phyloP scores from a whole-genome alignment of 78 protist species.

The Tieghemostelium lacteum region DNA sequence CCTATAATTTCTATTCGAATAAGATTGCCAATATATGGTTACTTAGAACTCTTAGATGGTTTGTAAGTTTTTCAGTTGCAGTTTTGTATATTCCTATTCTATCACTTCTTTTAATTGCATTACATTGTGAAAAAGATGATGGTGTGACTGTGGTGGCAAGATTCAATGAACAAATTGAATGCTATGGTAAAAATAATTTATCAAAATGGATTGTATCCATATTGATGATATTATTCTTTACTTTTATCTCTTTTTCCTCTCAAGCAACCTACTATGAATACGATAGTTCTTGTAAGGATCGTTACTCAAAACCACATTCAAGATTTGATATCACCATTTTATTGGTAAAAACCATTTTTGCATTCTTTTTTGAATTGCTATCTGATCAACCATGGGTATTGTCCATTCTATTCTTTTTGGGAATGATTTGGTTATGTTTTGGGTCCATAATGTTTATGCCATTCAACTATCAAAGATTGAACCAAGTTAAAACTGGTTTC shows the following conservation, averaged over 20 bases:
- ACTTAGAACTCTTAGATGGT: conserved; percentile 66
- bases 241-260: conserved; percentile 13
- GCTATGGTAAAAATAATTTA: conserved; percentile 22
- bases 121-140: background rate
- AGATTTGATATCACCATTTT: conserved; percentile 64
- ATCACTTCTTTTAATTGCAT: conserved; percentile 39
- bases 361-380: conserved; percentile 34
- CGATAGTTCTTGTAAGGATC: conserved; percentile 11
- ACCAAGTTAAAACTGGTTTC: conserved; percentile 65
- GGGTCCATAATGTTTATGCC: conserved; percentile 57
- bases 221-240: conserved; percentile 14
- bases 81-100: conserved; percentile 55
- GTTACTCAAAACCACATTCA: conserved; percentile 73
- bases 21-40: conserved; percentile 59
- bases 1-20: conserved; percentile 54
- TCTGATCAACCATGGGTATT: conserved; percentile 32
- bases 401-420: conserved; percentile 18
- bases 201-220: conserved; percentile 30
- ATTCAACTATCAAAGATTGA: conserved; percentile 51
- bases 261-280: conserved; percentile 63
- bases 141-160: background rate
- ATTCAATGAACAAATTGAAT: conserved; percentile 23
- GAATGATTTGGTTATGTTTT: conserved; percentile 18
- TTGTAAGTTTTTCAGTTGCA: conserved; percentile 34
- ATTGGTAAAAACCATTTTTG: conserved; percentile 29